A percentile compares a stretch with the other conserved stretches of the same genome.
Conservation (phyloP, 176 grass and related monocot species). For the Rhynchospora tenuis region DNA sequence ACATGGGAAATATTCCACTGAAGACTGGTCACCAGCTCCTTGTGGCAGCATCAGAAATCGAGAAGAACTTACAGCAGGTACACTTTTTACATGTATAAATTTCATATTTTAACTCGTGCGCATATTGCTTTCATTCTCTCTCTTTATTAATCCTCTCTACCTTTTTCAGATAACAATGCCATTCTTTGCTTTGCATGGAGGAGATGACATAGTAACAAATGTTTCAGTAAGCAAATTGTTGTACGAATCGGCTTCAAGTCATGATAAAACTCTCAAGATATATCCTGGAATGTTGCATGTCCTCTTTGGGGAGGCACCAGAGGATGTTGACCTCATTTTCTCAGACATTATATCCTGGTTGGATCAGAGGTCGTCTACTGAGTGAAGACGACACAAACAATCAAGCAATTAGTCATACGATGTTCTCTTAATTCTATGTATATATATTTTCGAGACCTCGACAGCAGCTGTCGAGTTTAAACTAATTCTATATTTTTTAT, state of each 20-base stretch:
- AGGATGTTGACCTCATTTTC: conserved; percentile 44
- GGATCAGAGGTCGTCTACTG: conserved; percentile 19
- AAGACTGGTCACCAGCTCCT: conserved; percentile 56
- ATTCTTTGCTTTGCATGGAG: conserved; percentile 59
- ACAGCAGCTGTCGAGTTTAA: too few species aligned
- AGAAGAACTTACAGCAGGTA: conserved; percentile 58
- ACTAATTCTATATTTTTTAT: too few species aligned
- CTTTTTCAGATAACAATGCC: conserved; percentile 46
- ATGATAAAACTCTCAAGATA: conserved; percentile 63
- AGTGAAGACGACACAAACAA: not conserved
- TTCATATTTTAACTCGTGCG: not conserved
- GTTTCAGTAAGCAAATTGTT: conserved; percentile 46
- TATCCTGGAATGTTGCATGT: conserved; percentile 77
- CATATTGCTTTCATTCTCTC: too few species aligned
- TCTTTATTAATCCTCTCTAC: not conserved
- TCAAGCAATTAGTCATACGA: too few species aligned
- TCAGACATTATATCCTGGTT: conserved; percentile 55
- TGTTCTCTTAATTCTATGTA: too few species aligned
- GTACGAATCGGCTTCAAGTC: conserved; percentile 47
- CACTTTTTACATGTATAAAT: not conserved
- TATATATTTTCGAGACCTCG: too few species aligned
- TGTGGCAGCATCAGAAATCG: conserved; percentile 45
- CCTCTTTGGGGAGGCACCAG: conserved; percentile 37
- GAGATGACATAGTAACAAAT: conserved; percentile 44
- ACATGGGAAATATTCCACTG: conserved; percentile 52